phyloP scores from a whole-genome alignment of 129 eudicot species.

The Flaveria linearis region DNA sequence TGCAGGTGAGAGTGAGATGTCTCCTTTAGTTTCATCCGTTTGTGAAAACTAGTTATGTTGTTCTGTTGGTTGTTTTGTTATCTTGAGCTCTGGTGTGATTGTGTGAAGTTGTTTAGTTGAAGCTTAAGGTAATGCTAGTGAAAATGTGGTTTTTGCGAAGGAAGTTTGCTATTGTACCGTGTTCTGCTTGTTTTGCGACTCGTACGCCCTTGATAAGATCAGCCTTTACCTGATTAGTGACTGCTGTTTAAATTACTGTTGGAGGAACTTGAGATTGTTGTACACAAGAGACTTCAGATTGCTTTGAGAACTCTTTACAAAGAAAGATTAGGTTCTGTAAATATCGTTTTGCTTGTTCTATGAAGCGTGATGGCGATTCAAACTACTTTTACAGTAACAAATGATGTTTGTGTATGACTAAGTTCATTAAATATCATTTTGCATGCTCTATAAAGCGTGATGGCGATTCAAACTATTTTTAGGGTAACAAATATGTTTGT shows the following conservation, averaged over 20 bases:
- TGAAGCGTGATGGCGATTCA: too few species aligned
- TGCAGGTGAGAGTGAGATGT: constrained; percentile 59
- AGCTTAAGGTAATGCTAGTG: background rate
- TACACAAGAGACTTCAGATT: background rate
- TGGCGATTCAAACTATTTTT: too few species aligned
- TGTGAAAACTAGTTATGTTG: background rate
- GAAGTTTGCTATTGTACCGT: background rate
- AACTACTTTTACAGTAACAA: too few species aligned
- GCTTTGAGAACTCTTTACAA: background rate
- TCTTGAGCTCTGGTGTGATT: background rate
- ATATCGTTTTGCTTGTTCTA: background rate
- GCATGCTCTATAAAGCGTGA: background rate
- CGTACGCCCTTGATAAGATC: background rate
- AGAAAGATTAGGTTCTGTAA: constrained; percentile 5
- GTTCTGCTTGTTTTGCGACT: background rate
- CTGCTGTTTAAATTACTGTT: background rate
- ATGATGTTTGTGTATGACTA: background rate
- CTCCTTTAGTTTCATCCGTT: background rate
- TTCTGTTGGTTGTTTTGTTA: background rate
- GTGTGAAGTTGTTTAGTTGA: background rate
- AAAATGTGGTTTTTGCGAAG: background rate
- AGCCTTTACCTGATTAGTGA: background rate
- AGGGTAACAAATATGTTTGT: too few species aligned
- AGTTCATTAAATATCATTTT: background rate
- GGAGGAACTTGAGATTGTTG: too few species aligned